phyloP scores from a whole-genome alignment of 108 stramenopile genomes.

The Skeletonema grethae region DNA sequence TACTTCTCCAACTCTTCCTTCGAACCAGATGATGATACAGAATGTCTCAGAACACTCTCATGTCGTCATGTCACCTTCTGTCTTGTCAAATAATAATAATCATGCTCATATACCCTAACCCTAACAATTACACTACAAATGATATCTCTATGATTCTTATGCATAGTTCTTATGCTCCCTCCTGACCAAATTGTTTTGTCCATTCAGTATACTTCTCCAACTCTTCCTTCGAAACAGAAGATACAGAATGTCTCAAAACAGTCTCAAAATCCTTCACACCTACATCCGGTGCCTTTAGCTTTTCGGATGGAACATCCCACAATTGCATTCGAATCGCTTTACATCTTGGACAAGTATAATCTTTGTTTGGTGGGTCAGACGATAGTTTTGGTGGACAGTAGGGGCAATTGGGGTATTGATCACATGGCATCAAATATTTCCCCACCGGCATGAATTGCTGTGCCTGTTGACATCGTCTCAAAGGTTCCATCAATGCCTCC shows the following conservation, averaged over 20 bases:
- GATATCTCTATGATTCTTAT: constrained; percentile 7
- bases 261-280: constrained; percentile 71
- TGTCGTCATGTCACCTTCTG: no score
- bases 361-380: constrained; percentile 59
- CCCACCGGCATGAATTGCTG: constrained; percentile 79
- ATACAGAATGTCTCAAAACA: constrained; percentile 76
- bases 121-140: not conserved
- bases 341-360: constrained; percentile 86
- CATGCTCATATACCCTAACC: no score
- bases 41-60: constrained; percentile 76
- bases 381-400: constrained; percentile 90
- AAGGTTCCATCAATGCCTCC: constrained; percentile 97
- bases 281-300: constrained; percentile 81
- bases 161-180: constrained; percentile 74
- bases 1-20: constrained; percentile 89
- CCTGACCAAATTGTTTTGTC: constrained; percentile 98
- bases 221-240: constrained; percentile 92
- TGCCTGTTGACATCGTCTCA: constrained; percentile 93
- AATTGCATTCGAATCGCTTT: constrained; percentile 89
- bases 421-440: constrained; percentile 72
- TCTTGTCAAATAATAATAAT: no score
- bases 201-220: constrained; percentile 91
- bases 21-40: constrained; percentile 78
- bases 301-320: constrained; percentile 91
- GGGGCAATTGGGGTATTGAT: constrained; percentile 89